Evolutionary conservation across 2,329 filamentous ascomycete species (phyloP).

Genomic region (Fusarium bulbicola): DNA sequence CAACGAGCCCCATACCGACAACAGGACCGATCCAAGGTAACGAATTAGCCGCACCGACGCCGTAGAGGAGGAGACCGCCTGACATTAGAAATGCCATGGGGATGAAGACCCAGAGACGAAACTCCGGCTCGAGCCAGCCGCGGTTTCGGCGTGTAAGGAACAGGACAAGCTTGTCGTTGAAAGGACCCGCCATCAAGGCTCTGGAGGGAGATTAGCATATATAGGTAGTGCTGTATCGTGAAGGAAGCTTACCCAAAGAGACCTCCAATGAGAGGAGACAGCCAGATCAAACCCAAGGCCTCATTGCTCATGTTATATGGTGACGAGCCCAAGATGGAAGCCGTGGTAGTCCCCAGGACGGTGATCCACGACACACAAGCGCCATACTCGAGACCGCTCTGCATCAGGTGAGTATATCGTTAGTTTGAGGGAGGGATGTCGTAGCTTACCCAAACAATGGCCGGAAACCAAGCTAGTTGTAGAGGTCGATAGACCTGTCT

Average conservation of each 20-base stretch:
- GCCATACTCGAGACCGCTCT: neutral
- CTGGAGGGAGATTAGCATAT: fast-evolving
- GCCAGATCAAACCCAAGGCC: neutral
- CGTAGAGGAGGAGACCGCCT: neutral
- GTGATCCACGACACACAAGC: neutral
- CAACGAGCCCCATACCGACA: neutral
- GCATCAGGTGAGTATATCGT: too few relatives aligned
- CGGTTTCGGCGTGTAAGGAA: neutral
- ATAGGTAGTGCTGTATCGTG: fast-evolving
- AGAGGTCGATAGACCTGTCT: neutral
- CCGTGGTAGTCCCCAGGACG: neutral
- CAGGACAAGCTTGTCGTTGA: neutral
- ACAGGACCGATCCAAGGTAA: neutral
- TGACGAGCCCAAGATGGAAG: neutral
- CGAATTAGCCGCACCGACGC: neutral
- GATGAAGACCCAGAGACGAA: neutral
- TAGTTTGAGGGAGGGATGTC: fast-evolving
- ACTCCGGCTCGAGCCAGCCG: neutral
- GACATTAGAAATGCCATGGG: neutral
- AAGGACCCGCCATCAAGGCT: neutral
- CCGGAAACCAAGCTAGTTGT: neutral
- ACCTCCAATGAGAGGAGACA: neutral
- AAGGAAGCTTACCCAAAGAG: neutral
- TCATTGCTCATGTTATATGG: neutral
- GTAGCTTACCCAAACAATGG: neutral